Evolutionary conservation across 2,329 filamentous ascomycete species (phyloP), one percentile per base, ranked within the genome.

Genomic region (Cordyceps cateniannulata): DNA sequence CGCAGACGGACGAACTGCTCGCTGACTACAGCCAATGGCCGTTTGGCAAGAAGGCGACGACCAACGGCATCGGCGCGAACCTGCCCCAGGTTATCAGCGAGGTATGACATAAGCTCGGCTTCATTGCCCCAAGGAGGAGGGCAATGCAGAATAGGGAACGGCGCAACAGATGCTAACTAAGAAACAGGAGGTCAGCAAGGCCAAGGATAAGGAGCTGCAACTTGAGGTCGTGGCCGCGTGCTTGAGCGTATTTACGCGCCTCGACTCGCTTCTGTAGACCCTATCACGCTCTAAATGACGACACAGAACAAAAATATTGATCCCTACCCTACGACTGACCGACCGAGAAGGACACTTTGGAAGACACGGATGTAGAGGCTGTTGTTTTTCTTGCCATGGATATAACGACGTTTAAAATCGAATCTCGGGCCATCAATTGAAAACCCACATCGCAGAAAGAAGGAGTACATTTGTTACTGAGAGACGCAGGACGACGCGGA

Each of bases 1-100:
- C 92, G 45, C 93, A 98, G 79, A 96, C 96, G 20, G 95, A 99
- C 74, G 95, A 98, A 77, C 78, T 99, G 65, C 80, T 99, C 62
- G 91, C 91, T 47, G 93, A 98, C 73, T 99, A 97, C 76, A 96
- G 91, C 69, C 95, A 98, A 78, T 99, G 89, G 88, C 95, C 95
- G 0, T 99, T 99, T 77, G 92, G 88, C 58, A 89, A 87, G 77
- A 89, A 93, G 76, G 89, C 91, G 29, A 85, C 86, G 38, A 85
- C 77, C 42, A 85, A 91, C 65, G 92, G 92, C 35, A 92, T 98
- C 60, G 95, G 92, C 52, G 92, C 93, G 66, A 99, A 99, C 72
- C 76, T 99, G 71, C 90, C 91, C 51, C 89, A 95, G 73, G 86
- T 92, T 32, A 88, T 98, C 68, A 80, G 84, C 63, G 93, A 97